Evolutionary conservation across 2,329 filamentous ascomycete genomes (phyloP).

Genomic region (Epicoccum sorghinum): DNA sequence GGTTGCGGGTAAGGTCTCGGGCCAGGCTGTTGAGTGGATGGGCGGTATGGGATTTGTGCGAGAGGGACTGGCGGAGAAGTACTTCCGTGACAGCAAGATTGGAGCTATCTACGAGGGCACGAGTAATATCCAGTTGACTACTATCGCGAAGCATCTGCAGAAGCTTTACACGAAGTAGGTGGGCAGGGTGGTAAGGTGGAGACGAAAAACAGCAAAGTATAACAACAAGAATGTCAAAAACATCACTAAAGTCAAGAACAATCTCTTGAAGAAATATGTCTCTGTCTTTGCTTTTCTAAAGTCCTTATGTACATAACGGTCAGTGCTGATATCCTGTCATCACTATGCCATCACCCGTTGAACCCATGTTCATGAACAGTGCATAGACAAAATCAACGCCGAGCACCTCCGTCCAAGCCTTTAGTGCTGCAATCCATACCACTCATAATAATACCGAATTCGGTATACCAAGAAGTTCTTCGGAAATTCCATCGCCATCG

Average conservation of each 20-base stretch:
- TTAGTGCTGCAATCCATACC: conserved; percentile 28
- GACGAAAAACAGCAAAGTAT: too few relatives aligned
- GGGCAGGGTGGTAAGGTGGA: too few relatives aligned
- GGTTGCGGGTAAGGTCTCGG: conserved; percentile 84
- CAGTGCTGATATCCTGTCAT: too few relatives aligned
- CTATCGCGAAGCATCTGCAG: conserved; percentile 73
- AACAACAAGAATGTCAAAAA: too few relatives aligned
- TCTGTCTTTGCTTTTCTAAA: too few relatives aligned
- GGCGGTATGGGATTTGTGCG: conserved; percentile 98
- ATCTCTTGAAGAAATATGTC: too few relatives aligned
- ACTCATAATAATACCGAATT: conserved; percentile 16
- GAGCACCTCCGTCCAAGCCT: conserved; percentile 27
- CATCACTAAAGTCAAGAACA: too few relatives aligned
- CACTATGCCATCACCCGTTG: too few relatives aligned
- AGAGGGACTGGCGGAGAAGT: conserved; percentile 97
- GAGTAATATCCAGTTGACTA: conserved; percentile 74
- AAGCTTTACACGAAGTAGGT: conserved; percentile 67
- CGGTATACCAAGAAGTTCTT: conserved; percentile 23
- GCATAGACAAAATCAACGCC: neutral
- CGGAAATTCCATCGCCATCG: neutral
- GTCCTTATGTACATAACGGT: too few relatives aligned
- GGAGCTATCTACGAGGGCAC: conserved; percentile 96
- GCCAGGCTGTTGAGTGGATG: conserved; percentile 97
- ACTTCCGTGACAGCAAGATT: conserved; percentile 97
- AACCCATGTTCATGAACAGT: too few relatives aligned